These are phyloP conservation scores for Colletotrichum euphorbiae DNA, from an alignment of 2,329 filamentous ascomycete genomes.

Conservation along the genomic window DNA sequence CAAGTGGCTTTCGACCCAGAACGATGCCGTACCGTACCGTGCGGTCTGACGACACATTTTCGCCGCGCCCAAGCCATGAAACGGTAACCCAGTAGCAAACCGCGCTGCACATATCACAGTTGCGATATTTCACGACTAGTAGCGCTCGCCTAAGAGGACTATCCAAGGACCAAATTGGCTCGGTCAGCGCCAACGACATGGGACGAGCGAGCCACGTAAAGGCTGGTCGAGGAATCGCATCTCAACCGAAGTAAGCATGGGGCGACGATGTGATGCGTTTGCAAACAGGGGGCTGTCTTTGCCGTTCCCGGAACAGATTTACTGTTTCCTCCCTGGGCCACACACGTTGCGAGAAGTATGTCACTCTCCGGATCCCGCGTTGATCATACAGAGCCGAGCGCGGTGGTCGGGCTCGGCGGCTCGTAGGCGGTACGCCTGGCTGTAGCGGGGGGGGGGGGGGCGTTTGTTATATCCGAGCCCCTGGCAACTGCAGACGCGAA, in stretches of 20 bases:
- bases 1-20: not conserved
- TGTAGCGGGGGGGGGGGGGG: slow-evolving; percentile 3
- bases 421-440: slow-evolving; percentile 7
- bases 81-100: slow-evolving; percentile 2
- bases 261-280: slow-evolving; percentile 9
- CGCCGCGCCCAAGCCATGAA: slow-evolving; percentile 14
- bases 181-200: slow-evolving; percentile 24
- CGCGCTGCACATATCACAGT: slow-evolving; percentile 10
- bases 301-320: slow-evolving; percentile 10
- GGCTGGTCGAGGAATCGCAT: slow-evolving; percentile 17
- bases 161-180: slow-evolving; percentile 18
- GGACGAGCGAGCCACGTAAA: slow-evolving; percentile 24
- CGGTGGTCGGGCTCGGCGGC: slow-evolving; percentile 1
- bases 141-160: slow-evolving; percentile 16
- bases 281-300: slow-evolving; percentile 3
- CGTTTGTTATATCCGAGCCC: no score
- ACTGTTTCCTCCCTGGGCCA: slow-evolving; percentile 17
- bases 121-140: slow-evolving; percentile 18
- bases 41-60: not conserved
- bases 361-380: slow-evolving; percentile 35
- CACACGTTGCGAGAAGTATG: slow-evolving; percentile 32
- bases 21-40: not conserved
- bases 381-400: slow-evolving; percentile 33
- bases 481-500: no score
- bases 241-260: not conserved